Evolutionary conservation across 768 basidiomycete species (phyloP).

Genomic region (Amanita pallidorosea): DNA sequence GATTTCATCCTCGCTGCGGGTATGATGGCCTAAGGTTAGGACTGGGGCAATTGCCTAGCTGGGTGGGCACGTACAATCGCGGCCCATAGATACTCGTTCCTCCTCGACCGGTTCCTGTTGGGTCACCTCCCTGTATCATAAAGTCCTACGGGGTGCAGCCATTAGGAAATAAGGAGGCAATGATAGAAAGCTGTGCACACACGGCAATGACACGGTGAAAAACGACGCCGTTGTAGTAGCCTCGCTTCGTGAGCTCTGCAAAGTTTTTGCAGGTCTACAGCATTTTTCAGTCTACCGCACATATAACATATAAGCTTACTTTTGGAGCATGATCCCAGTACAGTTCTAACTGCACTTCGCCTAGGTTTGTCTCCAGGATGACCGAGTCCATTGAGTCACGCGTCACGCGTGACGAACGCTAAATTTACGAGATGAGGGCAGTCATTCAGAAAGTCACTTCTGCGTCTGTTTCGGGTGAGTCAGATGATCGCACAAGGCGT

Average conservation of each 20-base stretch:
- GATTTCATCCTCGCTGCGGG: conserved; percentile 75
- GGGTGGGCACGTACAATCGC: conserved; percentile 55
- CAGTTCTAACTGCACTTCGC: conserved; percentile 82
- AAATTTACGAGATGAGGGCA: conserved; percentile 45
- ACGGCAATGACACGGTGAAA: conserved; percentile 92
- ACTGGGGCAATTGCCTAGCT: neutral
- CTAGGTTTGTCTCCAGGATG: conserved; percentile 72
- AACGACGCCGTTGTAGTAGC: conserved; percentile 84
- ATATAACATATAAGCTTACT: conserved; percentile 27
- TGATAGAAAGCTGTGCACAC: conserved; percentile 12
- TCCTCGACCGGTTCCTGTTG: conserved; percentile 90
- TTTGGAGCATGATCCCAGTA: conserved; percentile 87
- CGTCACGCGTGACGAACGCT: neutral
- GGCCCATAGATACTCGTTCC: conserved; percentile 84
- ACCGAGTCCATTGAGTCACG: conserved; percentile 38
- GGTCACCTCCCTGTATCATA: conserved; percentile 95
- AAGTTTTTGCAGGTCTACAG: conserved; percentile 94
- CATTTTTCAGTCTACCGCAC: conserved; percentile 11
- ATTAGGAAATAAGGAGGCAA: neutral
- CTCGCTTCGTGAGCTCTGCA: conserved; percentile 77
- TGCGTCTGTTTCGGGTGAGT: conserved; percentile 73
- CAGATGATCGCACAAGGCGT: conserved; percentile 3
- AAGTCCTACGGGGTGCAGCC: conserved; percentile 52
- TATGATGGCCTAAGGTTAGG: too few relatives aligned
- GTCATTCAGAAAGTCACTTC: conserved; percentile 76